Conservation (phyloP, 768 basidiomycete genomes). For the Amanita molliuscula region DNA sequence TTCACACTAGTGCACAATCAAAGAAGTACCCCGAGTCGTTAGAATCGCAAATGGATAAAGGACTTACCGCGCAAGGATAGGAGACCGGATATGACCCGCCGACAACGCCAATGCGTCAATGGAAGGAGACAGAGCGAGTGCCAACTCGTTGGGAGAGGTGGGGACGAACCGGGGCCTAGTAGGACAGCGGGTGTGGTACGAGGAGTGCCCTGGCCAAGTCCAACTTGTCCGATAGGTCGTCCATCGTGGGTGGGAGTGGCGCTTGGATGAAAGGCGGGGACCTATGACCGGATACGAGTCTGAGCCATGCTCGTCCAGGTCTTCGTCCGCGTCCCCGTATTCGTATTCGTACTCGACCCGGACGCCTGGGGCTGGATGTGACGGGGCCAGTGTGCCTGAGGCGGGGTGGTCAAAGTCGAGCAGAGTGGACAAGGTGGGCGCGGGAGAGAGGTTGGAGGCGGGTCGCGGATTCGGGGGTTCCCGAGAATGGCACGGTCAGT, state of each 20-base stretch:
- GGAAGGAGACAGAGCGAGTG: not conserved
- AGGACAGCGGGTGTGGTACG: constrained; percentile 15
- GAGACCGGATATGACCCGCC: constrained; percentile 11
- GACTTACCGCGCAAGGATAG: constrained; percentile 14
- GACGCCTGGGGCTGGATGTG: not conserved
- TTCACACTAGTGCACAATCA: no score
- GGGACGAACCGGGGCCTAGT: constrained; percentile 12
- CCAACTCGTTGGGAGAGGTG: not conserved
- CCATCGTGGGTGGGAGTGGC: constrained; percentile 7
- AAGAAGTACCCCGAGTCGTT: no score
- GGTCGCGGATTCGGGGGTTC: not conserved
- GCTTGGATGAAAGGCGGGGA: constrained; percentile 22
- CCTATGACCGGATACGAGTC: constrained; percentile 7
- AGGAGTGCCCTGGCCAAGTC: no score
- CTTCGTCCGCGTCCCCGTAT: not conserved
- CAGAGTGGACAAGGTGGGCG: constrained; percentile 1
- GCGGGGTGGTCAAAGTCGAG: not conserved
- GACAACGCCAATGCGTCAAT: not conserved
- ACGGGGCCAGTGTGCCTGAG: not conserved
- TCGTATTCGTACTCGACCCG: not conserved
- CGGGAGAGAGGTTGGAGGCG: constrained; percentile 1
- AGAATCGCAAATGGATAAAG: not conserved
- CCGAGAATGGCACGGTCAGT: not conserved
- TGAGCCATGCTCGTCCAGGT: no score
- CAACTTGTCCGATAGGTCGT: not conserved